These are phyloP conservation scores for Fusarium cicatricum DNA, from an alignment of 2,329 filamentous ascomycete genomes.

Conservation along the genomic window DNA sequence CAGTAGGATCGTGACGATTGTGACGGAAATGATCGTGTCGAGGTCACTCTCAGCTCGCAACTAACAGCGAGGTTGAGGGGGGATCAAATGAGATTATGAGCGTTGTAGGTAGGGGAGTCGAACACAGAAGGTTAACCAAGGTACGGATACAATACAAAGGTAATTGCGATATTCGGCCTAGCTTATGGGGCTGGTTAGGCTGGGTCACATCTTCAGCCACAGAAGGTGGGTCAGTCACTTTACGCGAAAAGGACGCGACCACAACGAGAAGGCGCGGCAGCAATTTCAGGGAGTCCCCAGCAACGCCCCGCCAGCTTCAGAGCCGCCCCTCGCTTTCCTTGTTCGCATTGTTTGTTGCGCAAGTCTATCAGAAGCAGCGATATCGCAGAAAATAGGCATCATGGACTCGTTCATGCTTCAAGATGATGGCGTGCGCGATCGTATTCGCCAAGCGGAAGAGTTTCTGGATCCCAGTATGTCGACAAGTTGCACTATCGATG, in stretches of 20 bases:
- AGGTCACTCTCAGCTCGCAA: background rate
- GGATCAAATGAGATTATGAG: constrained; percentile 1
- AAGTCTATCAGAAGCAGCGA: constrained; percentile 13
- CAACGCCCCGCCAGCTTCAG: constrained; percentile 31
- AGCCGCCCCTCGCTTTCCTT: constrained; percentile 28
- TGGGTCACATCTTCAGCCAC: constrained; percentile 19
- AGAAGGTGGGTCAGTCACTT: constrained; percentile 29
- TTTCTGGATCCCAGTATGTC: constrained; percentile 90
- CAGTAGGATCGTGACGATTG: background rate
- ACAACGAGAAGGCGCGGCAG: constrained; percentile 15
- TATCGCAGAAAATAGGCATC: constrained; percentile 35
- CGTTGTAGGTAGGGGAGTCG: constrained; percentile 6
- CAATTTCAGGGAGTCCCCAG: constrained; percentile 27
- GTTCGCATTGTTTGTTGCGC: constrained; percentile 10
- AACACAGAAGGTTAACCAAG: too few species aligned
- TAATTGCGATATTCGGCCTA: constrained; percentile 26
- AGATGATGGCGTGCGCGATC: constrained; percentile 85
- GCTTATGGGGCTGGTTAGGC: constrained; percentile 1
- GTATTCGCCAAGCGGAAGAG: constrained; percentile 86
- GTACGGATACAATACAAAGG: too few species aligned
- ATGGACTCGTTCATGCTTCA: constrained; percentile 81
- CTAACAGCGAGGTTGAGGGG: constrained; percentile 1
- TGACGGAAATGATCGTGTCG: background rate
- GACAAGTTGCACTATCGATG: background rate
- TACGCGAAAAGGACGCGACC: constrained; percentile 41